Evolutionary conservation across 306 rosid genomes (phyloP), one percentile per base, ranked within the genome.

Genomic region (Calophaca sinica): DNA sequence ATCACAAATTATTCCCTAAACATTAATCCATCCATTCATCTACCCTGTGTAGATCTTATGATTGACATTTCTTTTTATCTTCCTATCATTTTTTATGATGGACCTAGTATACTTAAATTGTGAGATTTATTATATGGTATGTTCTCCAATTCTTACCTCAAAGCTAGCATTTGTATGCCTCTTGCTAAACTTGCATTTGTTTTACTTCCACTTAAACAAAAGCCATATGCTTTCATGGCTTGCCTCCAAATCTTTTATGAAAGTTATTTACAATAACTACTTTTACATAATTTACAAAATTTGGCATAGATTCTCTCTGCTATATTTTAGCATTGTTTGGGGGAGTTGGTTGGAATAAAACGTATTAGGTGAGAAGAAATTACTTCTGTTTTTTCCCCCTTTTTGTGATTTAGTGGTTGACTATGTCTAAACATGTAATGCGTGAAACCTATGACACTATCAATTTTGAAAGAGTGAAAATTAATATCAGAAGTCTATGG

Each of bases 381-480:
- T 49, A 39, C 50, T 39, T 62, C 20, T 70, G 13, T 8, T 57
- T 36, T 36, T 44, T 39, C 5, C 49, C 58, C 49, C 6, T 20
- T 42, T 44, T 45, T 50, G 52, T 38, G 29, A 73, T 31, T 38
- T 60, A 50, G 9, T 74, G 70, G 67, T 12, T 20, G 42, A 38
- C 74, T 75, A 54, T 83, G 72, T 39, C 61, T 41, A 62, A 55
- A 57, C 45, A 26, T 26, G 51, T 12, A 20, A 31, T 60, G 8
- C 62, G 48, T 73, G 73, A 66, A 49, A 68, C 44, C 44, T 77
- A 15, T 41, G 64, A 57, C 41, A n/a, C 61, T 28, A 9, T n/a
- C 48, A 9, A 26, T 68, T 61, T 15, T 67, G 13, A 38, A 68
- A 36, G 63, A 45, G 49, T 54, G 20, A 46, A 68, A 62, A 4